phyloP scores from a whole-genome alignment of 805 yeast species.

The Candida maesae region DNA sequence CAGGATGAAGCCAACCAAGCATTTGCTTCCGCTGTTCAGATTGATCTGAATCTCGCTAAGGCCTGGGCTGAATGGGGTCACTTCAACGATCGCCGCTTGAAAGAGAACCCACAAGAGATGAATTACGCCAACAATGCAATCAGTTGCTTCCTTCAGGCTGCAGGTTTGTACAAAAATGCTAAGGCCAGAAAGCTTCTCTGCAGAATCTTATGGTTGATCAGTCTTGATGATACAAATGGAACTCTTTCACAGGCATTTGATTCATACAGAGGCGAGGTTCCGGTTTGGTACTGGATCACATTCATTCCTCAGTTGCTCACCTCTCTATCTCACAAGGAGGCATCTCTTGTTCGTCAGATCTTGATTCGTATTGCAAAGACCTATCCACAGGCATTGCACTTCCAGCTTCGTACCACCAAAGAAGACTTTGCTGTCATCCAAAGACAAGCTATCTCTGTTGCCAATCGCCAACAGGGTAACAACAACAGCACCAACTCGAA shows the following conservation, averaged over 20 bases:
- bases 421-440: constrained; percentile 90
- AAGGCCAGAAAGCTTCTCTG: constrained; percentile 86
- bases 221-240: constrained; percentile 83
- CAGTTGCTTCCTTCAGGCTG: constrained; percentile 95
- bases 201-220: constrained; percentile 87
- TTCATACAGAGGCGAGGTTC: constrained; percentile 90
- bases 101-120: constrained; percentile 77
- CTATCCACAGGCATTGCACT: constrained; percentile 96
- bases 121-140: constrained; percentile 89
- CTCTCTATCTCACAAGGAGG: constrained; percentile 87
- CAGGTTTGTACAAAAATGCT: constrained; percentile 90
- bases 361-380: constrained; percentile 90
- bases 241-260: constrained; percentile 85
- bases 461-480: constrained; percentile 27
- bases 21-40: constrained; percentile 95
- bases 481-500: no score
- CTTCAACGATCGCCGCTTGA: constrained; percentile 84
- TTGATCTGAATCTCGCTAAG: constrained; percentile 88
- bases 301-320: constrained; percentile 92
- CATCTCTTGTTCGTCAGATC: constrained; percentile 81
- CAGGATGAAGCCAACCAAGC: constrained; percentile 97
- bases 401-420: constrained; percentile 90
- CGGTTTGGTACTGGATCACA: constrained; percentile 99
- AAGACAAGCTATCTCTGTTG: constrained; percentile 60
- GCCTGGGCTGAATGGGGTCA: constrained; percentile 99